Evolutionary conservation across 2,329 filamentous ascomycete species (phyloP), one percentile per base, ranked within the genome.

Genomic region (Colletotrichum acutatum): DNA sequence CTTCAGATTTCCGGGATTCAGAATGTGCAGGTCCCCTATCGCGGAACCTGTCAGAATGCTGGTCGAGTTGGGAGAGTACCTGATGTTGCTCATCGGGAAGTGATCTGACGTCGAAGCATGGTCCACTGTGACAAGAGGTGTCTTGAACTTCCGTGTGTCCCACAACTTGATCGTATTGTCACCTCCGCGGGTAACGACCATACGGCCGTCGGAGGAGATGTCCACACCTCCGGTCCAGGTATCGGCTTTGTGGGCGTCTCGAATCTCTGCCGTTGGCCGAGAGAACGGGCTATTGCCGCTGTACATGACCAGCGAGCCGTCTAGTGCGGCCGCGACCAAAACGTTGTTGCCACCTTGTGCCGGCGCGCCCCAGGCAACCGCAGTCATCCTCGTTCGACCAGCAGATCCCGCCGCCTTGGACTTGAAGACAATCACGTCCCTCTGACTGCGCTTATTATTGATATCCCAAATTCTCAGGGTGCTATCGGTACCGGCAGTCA

Each of bases 401-500:
- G 95, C 97, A 57, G 93, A 93, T 0, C 96, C 97, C 9, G 93
- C 90, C n/a, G 92, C 92, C 79, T 91, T 94, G 9, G 96, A 98
- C 83, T 98, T 98, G 86, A 98, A 95, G 24, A 98, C 95, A 74
- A 99, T 93, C 16, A 99, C 93, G 62, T 98, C 94, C 82, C 95
- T 97, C 82, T 99, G 97, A 68, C 91, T 91, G 75, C 95, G 91
- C 78, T 95, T 94, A 77, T 96, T 92, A 82, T 98, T 98, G 77
- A 98, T 90, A 80, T 99, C 96, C 97, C 97, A 99, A 80, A 99
- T 98, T 68, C 97, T 91, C 74, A 99, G 84, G 1, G 97, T 99
- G 80, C 96, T 98, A 81, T 99, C 97, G 9, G 95, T 97, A 8
- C 95, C 95, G 52, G 95, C 95, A 2, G 97, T 99, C 30, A 96